Evolutionary conservation across 2,329 filamentous ascomycete genomes (phyloP), one percentile per base, ranked within the genome.

Genomic region (Monilinia polystroma): DNA sequence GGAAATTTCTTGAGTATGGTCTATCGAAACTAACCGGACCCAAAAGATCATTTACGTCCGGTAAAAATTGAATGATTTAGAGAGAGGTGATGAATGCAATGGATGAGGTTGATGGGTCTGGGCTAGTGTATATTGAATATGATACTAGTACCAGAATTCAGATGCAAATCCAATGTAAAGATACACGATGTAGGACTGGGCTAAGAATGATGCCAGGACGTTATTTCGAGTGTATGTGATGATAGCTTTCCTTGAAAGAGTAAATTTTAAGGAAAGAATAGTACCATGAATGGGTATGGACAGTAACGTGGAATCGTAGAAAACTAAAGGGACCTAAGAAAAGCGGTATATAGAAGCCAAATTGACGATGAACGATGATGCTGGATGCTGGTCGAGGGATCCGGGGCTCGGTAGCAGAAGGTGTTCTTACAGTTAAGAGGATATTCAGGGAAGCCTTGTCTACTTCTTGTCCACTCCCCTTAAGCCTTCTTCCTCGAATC

Each of bases 381-480:
- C 6, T 35, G 7, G 10, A 53, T 66, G 55, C 20, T 32, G 14
- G 26, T 52, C 23, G 12, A 60, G 14, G 38, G 47, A 5, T 53
- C 14, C 12, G 35, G 26, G 45, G 35, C 7, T 65, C 35, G 47
- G 47, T 58, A 43, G 43, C 55, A 12, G 38, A 66, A 66, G 57
- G 18, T 49, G 29, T 47, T 66, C 64, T 66, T 66, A 66, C 64
- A 62, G 23, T 43, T 14, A 29, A 47, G 11, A 18, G 26, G 26
- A 35, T 62, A n/a, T 23, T 47, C 43, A 20, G 20, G 32, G 53
- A 60, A 66, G 47, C 47, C 56, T 60, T 54, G 64, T 53, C 56
- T 52, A 43, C 47, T 66, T 14, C 23, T 35, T 29, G 41, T 55
- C 12, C 41, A 20, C 26, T 59, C 26, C 57, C 43, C 32, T 35